phyloP scores from a whole-genome alignment of 1,139 yeast genomes.

The Pichia sp. region DNA sequence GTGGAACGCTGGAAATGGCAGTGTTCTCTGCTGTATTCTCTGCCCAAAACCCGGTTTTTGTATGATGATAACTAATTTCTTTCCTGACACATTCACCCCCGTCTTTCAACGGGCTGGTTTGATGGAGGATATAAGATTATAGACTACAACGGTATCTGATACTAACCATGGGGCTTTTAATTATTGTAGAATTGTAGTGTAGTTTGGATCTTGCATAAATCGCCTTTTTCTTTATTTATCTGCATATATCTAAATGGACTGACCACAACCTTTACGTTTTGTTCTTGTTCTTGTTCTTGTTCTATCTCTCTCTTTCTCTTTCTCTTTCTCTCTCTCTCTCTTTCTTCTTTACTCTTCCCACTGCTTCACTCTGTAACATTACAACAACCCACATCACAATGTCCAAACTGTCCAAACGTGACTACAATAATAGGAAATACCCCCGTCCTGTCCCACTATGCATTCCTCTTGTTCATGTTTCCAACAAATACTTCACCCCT shows the following conservation, averaged over 20 bases:
- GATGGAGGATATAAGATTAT: constrained; percentile 34
- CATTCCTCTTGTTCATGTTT: constrained; percentile 11
- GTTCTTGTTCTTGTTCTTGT: background rate
- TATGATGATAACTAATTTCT: constrained; percentile 15
- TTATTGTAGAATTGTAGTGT: background rate
- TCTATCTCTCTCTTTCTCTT: background rate
- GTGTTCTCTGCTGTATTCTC: too few species aligned
- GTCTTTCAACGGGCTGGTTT: constrained; percentile 21
- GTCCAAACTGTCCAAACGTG: constrained; percentile 10
- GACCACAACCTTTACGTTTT: background rate
- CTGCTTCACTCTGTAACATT: background rate
- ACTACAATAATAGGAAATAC: constrained; percentile 7
- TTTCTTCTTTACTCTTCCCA: background rate
- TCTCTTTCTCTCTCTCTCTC: background rate
- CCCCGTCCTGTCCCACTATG: constrained; percentile 13
- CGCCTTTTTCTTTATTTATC: background rate
- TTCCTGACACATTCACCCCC: constrained; percentile 20
- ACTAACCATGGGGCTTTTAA: too few species aligned
- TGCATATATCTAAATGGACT: too few species aligned
- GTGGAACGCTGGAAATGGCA: too few species aligned
- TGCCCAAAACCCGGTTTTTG: too few species aligned
- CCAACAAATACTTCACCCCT: constrained; percentile 12
- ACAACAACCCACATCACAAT: background rate
- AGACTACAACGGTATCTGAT: constrained; percentile 99
- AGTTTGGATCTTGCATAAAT: too few species aligned